Percentiles rank a stretch among this genome's conserved stretches.
Evolutionary conservation across 179 eudicot species (phyloP).

Genomic region (Beta macrorhiza): DNA sequence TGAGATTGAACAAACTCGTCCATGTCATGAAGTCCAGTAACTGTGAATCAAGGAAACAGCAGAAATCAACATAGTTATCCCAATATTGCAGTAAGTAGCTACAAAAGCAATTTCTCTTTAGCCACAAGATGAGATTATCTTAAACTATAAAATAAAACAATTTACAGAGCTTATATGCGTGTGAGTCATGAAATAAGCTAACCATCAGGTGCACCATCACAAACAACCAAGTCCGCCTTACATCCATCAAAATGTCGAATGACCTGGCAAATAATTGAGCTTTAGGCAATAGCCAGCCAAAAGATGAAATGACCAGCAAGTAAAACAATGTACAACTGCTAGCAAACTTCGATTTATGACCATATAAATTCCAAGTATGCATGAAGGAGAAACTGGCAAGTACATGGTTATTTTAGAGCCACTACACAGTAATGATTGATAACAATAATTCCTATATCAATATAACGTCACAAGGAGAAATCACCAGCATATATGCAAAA

Average conservation of each 20-base stretch:
- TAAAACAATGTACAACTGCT: conserved; percentile 1
- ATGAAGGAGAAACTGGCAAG: background rate
- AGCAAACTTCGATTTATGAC: background rate
- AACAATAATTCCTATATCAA: no score
- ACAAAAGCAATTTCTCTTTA: conserved; percentile 1
- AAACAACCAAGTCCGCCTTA: conserved; percentile 95
- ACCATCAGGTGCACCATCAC: conserved; percentile 99
- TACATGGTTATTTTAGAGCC: background rate
- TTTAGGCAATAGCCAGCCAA: background rate
- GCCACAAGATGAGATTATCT: background rate
- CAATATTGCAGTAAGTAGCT: background rate
- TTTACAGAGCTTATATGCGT: conserved; percentile 7
- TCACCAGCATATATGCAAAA: background rate
- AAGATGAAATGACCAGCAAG: background rate
- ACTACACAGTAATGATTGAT: background rate
- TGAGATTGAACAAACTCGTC: conserved; percentile 98
- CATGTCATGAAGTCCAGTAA: conserved; percentile 99
- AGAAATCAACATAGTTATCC: conserved; percentile 9
- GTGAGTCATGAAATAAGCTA: conserved; percentile 24
- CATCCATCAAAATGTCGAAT: conserved; percentile 97
- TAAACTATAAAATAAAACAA: conserved; percentile 1
- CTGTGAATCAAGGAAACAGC: conserved; percentile 42
- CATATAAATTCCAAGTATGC: background rate
- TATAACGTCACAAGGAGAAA: background rate
- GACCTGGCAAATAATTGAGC: conserved; percentile 46